These are phyloP conservation scores for Dictyostelium citrinum DNA, from an alignment of 78 protist species.

Conservation along the genomic window DNA sequence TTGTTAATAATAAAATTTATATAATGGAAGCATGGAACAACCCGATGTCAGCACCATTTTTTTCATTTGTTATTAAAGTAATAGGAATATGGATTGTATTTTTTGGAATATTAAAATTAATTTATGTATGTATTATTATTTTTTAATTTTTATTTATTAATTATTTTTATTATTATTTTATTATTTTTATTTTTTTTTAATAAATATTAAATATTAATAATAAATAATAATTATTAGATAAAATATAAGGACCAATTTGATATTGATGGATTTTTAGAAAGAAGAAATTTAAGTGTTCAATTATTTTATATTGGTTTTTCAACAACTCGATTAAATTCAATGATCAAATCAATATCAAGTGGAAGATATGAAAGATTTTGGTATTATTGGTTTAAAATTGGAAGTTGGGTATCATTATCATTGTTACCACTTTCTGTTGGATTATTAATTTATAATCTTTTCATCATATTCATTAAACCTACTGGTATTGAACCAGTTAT, in stretches of 20 bases:
- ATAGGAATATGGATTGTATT: slow-evolving; percentile 21
- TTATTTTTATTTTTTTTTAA: no score
- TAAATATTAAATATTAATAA: neutral
- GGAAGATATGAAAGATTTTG: slow-evolving; percentile 45
- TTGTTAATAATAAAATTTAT: neutral
- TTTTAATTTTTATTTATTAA: neutral
- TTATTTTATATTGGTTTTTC: slow-evolving; percentile 28
- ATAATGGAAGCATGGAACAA: neutral
- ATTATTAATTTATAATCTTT: neutral
- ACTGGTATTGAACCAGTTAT: slow-evolving; percentile 13
- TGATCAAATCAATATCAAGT: neutral
- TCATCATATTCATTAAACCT: neutral
- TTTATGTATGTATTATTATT: neutral
- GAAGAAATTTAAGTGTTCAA: neutral
- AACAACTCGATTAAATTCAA: slow-evolving; percentile 4
- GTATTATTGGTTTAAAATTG: slow-evolving; percentile 33
- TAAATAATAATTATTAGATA: neutral
- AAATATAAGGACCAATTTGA: slow-evolving; percentile 4
- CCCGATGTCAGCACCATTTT: neutral
- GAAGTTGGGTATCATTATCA: neutral
- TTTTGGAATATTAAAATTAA: slow-evolving; percentile 26
- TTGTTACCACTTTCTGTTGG: slow-evolving; percentile 3
- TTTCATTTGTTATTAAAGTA: slow-evolving; percentile 2
- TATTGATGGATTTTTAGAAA: neutral
- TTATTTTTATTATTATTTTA: neutral